Evolutionary conservation across 495 filamentous ascomycete genomes (phyloP).

Genomic region (Talaromyces liani): DNA sequence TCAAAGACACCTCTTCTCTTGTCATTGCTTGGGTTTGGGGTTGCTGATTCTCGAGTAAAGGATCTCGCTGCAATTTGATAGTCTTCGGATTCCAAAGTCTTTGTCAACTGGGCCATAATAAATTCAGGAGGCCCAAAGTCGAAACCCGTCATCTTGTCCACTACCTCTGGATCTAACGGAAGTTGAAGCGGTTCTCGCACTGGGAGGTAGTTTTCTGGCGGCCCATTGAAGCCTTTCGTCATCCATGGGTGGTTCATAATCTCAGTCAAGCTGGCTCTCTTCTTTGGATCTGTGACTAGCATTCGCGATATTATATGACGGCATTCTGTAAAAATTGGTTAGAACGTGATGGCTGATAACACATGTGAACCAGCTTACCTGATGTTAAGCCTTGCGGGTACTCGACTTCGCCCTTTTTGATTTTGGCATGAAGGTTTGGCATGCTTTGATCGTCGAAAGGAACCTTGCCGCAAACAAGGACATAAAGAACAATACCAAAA

Average conservation of each 20-base stretch:
- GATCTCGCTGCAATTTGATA: slow-evolving; percentile 74
- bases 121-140: slow-evolving; percentile 86
- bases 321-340: slow-evolving; percentile 57
- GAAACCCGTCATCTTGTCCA: slow-evolving; percentile 94
- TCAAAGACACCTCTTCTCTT: slow-evolving; percentile 89
- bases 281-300: slow-evolving; percentile 89
- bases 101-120: slow-evolving; percentile 74
- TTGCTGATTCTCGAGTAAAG: slow-evolving; percentile 57
- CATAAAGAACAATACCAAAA: slow-evolving; percentile 98
- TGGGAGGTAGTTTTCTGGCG: slow-evolving; percentile 87
- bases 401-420: slow-evolving; percentile 94
- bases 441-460: slow-evolving; percentile 99
- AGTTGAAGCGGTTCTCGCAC: slow-evolving; percentile 75
- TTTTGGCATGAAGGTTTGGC: slow-evolving; percentile 97
- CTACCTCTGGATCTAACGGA: slow-evolving; percentile 74
- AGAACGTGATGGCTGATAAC: not conserved
- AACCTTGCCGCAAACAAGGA: slow-evolving; percentile 95
- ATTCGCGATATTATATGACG: slow-evolving; percentile 90
- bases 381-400: slow-evolving; percentile 88
- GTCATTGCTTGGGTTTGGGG: slow-evolving; percentile 58
- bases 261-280: slow-evolving; percentile 79
- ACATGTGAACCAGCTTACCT: slow-evolving; percentile 48
- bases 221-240: slow-evolving; percentile 78
- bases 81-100: slow-evolving; percentile 79
- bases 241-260: slow-evolving; percentile 98